Conservation (phyloP, 2,329 filamentous ascomycete species). For the Aspergillus tubingensis region DNA sequence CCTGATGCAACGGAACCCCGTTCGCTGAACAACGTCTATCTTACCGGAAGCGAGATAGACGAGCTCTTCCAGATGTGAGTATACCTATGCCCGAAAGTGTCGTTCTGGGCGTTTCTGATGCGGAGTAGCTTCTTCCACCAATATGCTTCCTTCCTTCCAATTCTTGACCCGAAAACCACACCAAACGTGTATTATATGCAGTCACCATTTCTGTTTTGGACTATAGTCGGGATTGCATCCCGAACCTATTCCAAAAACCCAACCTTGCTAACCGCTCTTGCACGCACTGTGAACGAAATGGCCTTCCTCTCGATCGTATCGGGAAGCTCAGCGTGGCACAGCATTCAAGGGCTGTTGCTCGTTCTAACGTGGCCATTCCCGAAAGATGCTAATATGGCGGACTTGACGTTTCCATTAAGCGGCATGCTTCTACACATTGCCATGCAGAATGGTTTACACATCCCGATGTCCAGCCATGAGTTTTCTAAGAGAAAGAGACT, state of each 20-base stretch:
- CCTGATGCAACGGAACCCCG: slow-evolving; percentile 31
- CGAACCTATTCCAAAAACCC: slow-evolving; percentile 42
- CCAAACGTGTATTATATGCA: slow-evolving; percentile 76
- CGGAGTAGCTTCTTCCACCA: slow-evolving; percentile 39
- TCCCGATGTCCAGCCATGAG: slow-evolving; percentile 46
- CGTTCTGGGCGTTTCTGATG: neutral
- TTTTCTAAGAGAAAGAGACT: slow-evolving; percentile 38
- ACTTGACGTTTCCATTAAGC: slow-evolving; percentile 40
- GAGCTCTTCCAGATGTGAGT: slow-evolving; percentile 41
- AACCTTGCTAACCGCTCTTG: slow-evolving; percentile 39
- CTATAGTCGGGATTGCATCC: slow-evolving; percentile 50
- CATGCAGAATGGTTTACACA: slow-evolving; percentile 47
- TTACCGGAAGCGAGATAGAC: slow-evolving; percentile 40
- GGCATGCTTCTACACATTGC: slow-evolving; percentile 45
- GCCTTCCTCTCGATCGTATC: slow-evolving; percentile 38
- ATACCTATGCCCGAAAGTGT: too few species aligned
- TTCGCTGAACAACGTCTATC: slow-evolving; percentile 31
- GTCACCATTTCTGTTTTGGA: slow-evolving; percentile 82
- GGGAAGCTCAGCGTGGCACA: slow-evolving; percentile 34
- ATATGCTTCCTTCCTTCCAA: slow-evolving; percentile 42
- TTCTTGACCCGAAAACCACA: slow-evolving; percentile 52
- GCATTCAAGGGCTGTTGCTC: slow-evolving; percentile 41
- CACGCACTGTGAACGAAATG: slow-evolving; percentile 38
- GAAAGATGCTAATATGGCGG: slow-evolving; percentile 33
- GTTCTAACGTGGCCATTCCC: slow-evolving; percentile 46